phyloP scores from a whole-genome alignment of 345 rosid genomes.

The Triadica sebifera region DNA sequence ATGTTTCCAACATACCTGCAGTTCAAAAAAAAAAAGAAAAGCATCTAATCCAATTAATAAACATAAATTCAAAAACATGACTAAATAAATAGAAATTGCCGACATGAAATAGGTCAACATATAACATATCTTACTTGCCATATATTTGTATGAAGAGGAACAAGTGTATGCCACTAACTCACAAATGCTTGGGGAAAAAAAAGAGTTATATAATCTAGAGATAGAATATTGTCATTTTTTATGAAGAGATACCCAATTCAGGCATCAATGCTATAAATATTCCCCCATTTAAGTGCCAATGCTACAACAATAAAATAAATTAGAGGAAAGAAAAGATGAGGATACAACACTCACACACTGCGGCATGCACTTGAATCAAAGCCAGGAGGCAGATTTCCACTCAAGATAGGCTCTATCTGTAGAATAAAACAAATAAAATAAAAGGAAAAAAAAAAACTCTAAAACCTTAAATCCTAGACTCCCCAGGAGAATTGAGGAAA shows the following conservation, averaged over 20 bases:
- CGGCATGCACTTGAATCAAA: constrained; percentile 34
- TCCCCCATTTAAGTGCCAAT: background rate
- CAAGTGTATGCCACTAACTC: background rate
- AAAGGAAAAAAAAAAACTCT: constrained; percentile 5
- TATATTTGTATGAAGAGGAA: background rate
- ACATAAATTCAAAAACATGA: too few relatives aligned
- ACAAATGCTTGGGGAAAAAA: background rate
- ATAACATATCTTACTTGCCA: background rate
- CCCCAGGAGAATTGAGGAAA: background rate
- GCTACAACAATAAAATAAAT: background rate
- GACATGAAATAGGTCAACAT: background rate
- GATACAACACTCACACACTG: constrained; percentile 35
- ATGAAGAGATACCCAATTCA: background rate
- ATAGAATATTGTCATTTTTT: background rate
- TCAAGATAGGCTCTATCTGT: constrained; percentile 40
- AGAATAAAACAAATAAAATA: constrained; percentile 4
- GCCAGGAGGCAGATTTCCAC: constrained; percentile 40
- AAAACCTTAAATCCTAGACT: constrained; percentile 8
- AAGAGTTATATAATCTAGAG: background rate
- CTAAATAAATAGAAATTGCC: background rate
- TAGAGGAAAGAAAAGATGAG: background rate
- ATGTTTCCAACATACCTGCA: constrained; percentile 35
- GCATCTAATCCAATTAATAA: background rate
- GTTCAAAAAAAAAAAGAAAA: constrained; percentile 2
- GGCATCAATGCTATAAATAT: background rate